phyloP scores from a whole-genome alignment of 228 moss, liverwort and hornwort species.

The Sphagnum magellanicum region DNA sequence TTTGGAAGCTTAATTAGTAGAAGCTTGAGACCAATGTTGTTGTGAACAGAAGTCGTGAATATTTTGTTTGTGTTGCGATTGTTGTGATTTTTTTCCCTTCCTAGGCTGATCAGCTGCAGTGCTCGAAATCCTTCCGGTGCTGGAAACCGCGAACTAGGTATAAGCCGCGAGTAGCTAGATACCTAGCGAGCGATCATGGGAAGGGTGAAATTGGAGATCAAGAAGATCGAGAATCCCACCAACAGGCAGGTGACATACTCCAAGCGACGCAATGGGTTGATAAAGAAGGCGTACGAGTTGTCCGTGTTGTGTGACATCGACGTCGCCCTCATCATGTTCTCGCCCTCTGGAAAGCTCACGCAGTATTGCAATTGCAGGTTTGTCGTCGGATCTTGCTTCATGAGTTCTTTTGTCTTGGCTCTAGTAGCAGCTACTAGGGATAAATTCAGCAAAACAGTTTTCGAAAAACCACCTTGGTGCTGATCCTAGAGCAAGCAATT shows the following conservation, averaged over 20 bases:
- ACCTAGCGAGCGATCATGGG: slow-evolving; percentile 23
- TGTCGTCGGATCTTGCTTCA: not conserved
- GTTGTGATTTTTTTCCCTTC: no score
- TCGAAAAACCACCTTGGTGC: no score
- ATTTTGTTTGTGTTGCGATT: no score
- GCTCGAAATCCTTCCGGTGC: no score
- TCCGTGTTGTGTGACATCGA: slow-evolving; percentile 64
- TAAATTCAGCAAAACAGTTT: no score
- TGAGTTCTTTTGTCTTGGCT: no score
- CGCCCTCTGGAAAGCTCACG: slow-evolving; percentile 60
- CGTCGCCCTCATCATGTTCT: slow-evolving; percentile 67
- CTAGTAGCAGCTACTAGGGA: no score
- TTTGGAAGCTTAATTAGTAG: no score
- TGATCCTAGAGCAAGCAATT: no score
- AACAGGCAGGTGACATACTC: slow-evolving; percentile 66
- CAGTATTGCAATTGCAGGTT: slow-evolving; percentile 68
- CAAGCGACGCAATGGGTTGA: slow-evolving; percentile 62
- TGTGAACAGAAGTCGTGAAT: no score
- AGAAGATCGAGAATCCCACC: slow-evolving; percentile 72
- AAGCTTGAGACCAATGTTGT: no score
- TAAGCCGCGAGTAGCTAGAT: not conserved
- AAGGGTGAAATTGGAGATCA: slow-evolving; percentile 64
- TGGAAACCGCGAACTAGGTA: not conserved
- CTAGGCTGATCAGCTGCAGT: no score
- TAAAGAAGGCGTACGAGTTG: slow-evolving; percentile 66